Base-by-base conservation (phyloP, 148 eudicot species). In the Vaccinium myrtillus region DNA sequence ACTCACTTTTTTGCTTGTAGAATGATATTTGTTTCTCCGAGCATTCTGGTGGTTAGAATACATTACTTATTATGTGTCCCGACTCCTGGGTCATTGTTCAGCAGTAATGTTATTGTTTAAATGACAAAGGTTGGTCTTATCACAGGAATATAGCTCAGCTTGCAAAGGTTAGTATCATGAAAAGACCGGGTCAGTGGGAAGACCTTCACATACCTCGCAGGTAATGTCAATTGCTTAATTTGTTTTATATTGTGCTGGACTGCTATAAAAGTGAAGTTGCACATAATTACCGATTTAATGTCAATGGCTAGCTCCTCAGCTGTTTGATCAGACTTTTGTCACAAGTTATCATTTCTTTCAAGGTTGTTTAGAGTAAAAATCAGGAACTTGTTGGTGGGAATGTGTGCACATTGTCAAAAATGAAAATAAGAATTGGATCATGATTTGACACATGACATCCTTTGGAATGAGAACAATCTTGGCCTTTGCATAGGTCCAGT, bases 81-180 rank as follows among this genome's bases (percentile, higher is more conserved):
- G 11, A 67, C 36, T 67, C 73, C 13, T 27, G 36, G 73, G 21
- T 55, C 46, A 54, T 6, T 14, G 8, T 30, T 77, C 19, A 61
- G 67, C 7, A 0, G 46, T 19, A 0, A 12, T 27, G 8, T 77
- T 21, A 32, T 18, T 59, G 79, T 78, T 49, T 50, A 2, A 36
- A 5, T 30, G 61, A 48, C 23, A 23, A 61, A 25, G 36, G 73
- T 48, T 51, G 36, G 11, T 48, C 74, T 59, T 6, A 19, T 43
- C 86, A 90, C 88, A 96, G 98, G 90, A 96, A 93, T 84, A 92
- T 96, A 77, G 91, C 96, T 59, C 98, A 93, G 83, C 86, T 96
- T 83, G 89, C 94, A 46, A 94, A 91, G 79, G 90, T 94, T 70
- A 93, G 90, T 89, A 59, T 95, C 83, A 91, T 93, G 98, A 93